Base-by-base conservation (phyloP, 2,329 filamentous ascomycete genomes). In the Drechslera avenae region DNA sequence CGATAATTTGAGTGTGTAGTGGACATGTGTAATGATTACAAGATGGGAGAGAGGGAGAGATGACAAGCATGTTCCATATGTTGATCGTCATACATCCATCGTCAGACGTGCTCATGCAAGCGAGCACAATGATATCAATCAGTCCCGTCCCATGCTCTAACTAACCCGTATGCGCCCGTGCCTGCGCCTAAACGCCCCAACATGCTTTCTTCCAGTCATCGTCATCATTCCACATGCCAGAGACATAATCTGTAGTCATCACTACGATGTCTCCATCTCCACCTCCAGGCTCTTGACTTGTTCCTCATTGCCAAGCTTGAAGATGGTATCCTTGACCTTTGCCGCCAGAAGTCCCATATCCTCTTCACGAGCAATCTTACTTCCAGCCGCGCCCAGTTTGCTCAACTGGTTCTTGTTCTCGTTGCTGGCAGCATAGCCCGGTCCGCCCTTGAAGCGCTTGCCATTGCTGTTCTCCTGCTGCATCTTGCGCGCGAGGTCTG, bases 401-500 rank as follows among this genome's bases (percentile, higher is more conserved):
- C 80, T 79, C 43, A 89, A 69, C 39, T 82, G 78, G 60, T 51
- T 68, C 45, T 65, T 67, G 41, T 41, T 41, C 9, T 43, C 42
- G 10, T 32, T 36, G 12, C 39, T 45, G 5, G 47, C 32, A 9
- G 47, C 30, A 19, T 52, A 53, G 5, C 50, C 45, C 17, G 47
- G 37, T 3, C 52, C 52, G 14, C 59, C 58, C 52, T 70, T 68
- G 39, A 68, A 69, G 12, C 63, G 60, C 50, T 73, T 75, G 49
- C 72, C 59, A n/a, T 67, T 68, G 33, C 66, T 72, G 7, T 79
- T 84, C 2, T 86, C 84, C 59, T 91, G 86, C 60, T 82, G 81
- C 60, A 95, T 87, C 77, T 96, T 97, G 59, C 86, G 84, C 33
- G 88, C 88, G 35, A 97, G 80, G 73, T 99, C 94, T 40, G 87